Conservation (phyloP, 768 basidiomycete genomes). For the Sarcomyxa edulis region DNA sequence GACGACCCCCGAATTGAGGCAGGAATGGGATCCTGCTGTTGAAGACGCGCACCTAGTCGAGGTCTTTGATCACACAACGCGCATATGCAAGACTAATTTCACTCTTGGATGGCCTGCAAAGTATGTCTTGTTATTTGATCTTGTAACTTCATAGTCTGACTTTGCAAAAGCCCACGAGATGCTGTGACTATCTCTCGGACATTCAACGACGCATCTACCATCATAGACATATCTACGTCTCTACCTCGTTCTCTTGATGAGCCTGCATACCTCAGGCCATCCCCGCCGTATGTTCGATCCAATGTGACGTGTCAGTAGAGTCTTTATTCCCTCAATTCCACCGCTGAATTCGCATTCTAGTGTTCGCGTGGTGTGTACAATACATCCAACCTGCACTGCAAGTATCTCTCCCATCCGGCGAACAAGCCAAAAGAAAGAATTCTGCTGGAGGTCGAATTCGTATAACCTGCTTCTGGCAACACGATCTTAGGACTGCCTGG, state of each 20-base stretch:
- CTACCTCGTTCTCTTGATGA: slow-evolving; percentile 88
- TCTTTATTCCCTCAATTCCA: slow-evolving; percentile 5
- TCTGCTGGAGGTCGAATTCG: slow-evolving; percentile 43
- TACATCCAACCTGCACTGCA: slow-evolving; percentile 35
- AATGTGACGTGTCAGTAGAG: slow-evolving; percentile 61
- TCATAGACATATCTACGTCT: slow-evolving; percentile 92
- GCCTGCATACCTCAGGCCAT: slow-evolving; percentile 85
- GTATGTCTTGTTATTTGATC: slow-evolving; percentile 40
- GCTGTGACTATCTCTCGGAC: slow-evolving; percentile 90
- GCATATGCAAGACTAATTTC: slow-evolving; percentile 88
- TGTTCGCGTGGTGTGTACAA: slow-evolving; percentile 96
- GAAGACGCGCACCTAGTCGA: slow-evolving; percentile 80
- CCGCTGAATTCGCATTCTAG: slow-evolving; percentile 26
- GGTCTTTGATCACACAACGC: slow-evolving; percentile 78
- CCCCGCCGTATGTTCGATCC: slow-evolving; percentile 90
- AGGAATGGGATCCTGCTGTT: slow-evolving; percentile 93
- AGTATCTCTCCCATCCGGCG: slow-evolving; percentile 17
- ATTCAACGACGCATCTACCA: slow-evolving; percentile 71
- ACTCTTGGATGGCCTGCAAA: slow-evolving; percentile 95
- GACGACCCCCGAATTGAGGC: slow-evolving; percentile 79
- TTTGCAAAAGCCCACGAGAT: slow-evolving; percentile 70
- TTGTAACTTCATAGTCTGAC: slow-evolving; percentile 2
- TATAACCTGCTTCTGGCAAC: slow-evolving; percentile 93
- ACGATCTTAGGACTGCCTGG: slow-evolving; percentile 87
- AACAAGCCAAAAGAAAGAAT: slow-evolving; percentile 27